phyloP scores from a whole-genome alignment of 176 grass and related monocot species.

The Phragmites australis region DNA sequence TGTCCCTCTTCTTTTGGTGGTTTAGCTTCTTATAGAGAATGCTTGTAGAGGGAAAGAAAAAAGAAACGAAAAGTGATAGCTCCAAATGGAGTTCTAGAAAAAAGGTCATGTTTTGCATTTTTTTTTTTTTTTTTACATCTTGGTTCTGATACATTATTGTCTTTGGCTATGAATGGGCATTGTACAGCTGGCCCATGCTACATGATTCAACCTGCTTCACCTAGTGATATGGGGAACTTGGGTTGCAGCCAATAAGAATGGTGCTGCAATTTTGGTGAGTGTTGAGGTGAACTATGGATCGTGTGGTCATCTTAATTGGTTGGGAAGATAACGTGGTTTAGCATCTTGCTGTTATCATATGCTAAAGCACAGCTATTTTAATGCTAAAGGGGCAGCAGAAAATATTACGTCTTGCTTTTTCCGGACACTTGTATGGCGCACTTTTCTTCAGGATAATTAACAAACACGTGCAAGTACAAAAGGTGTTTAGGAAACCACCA shows the following conservation, averaged over 20 bases:
- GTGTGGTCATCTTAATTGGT: neutral
- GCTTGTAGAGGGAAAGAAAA: constrained; percentile 38
- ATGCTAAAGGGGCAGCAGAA: constrained; percentile 27
- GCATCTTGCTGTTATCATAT: constrained; percentile 4
- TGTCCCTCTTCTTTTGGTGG: constrained; percentile 37
- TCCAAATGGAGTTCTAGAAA: constrained; percentile 45
- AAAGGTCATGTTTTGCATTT: constrained; percentile 33
- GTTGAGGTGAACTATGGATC: neutral
- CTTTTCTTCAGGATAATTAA: constrained; percentile 32
- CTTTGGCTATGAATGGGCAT: constrained; percentile 21
- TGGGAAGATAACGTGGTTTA: constrained; percentile 1
- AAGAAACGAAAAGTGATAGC: constrained; percentile 52
- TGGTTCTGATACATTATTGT: constrained; percentile 35
- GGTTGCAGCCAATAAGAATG: neutral
- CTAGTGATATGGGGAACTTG: neutral
- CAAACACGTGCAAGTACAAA: constrained; percentile 41
- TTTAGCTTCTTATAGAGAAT: constrained; percentile 42
- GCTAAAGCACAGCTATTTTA: constrained; percentile 18
- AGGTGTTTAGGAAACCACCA: constrained; percentile 6
- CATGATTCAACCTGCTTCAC: neutral
- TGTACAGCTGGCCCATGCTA: constrained; percentile 37
- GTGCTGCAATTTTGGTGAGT: neutral
- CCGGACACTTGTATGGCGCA: constrained; percentile 37
- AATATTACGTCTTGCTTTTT: constrained; percentile 26
- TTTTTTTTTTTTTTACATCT: constrained; percentile 11